These are phyloP conservation scores for Aspergillus eucalypticola DNA, from an alignment of 2,329 filamentous ascomycete species.

Conservation along the genomic window DNA sequence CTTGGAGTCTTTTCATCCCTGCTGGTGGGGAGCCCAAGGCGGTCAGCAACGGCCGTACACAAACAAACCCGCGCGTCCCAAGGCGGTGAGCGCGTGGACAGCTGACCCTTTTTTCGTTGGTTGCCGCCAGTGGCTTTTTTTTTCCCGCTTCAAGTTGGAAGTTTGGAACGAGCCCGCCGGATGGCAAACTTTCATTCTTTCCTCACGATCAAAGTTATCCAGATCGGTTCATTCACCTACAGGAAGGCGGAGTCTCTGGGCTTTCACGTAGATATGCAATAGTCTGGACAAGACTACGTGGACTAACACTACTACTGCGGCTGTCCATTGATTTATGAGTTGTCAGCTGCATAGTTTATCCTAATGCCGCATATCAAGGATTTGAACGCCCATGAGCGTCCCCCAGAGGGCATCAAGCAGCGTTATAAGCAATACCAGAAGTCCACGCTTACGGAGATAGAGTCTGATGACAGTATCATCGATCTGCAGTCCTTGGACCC, in stretches of 20 bases:
- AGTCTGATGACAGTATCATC: slow-evolving; percentile 58
- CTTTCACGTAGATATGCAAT: slow-evolving; percentile 3
- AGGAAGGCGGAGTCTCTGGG: background rate
- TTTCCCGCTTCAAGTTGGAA: background rate
- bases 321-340: background rate
- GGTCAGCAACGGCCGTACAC: slow-evolving; percentile 41
- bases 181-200: background rate
- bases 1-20: slow-evolving; percentile 49
- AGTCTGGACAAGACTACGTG: background rate
- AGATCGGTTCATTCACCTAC: background rate
- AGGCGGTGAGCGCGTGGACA: slow-evolving; percentile 34
- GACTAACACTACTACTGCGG: background rate
- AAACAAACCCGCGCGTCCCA: slow-evolving; percentile 39
- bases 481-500: slow-evolving; percentile 51
- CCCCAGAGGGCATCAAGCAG: slow-evolving; percentile 67
- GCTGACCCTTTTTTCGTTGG: slow-evolving; percentile 8
- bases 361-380: slow-evolving; percentile 36
- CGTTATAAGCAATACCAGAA: slow-evolving; percentile 76
- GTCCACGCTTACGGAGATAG: slow-evolving; percentile 55
- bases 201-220: background rate
- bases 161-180: background rate
- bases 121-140: background rate
- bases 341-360: background rate
- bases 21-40: slow-evolving; percentile 41
- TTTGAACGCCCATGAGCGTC: slow-evolving; percentile 75